Evolutionary conservation across 148 eudicot species (phyloP).

Genomic region (Rhododendron ferrugineum): DNA sequence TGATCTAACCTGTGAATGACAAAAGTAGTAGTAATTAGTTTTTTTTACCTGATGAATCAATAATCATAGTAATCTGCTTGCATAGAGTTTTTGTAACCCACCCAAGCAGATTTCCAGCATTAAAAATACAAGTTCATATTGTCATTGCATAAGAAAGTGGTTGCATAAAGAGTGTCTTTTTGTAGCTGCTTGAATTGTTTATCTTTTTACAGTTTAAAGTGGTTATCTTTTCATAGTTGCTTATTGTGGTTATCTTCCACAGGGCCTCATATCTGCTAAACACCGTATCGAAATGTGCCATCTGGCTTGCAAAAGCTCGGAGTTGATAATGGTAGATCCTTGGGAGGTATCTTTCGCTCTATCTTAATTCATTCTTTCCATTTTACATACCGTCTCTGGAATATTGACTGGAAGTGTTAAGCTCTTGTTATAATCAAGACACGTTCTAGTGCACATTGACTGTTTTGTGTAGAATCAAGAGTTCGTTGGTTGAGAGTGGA

Average conservation of each 20-base stretch:
- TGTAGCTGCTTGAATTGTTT: constrained; percentile 18
- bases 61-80: too few relatives aligned
- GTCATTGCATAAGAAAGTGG: not conserved
- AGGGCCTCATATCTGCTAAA: constrained; percentile 74
- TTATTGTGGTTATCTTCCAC: constrained; percentile 2
- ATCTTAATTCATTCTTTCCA: not conserved
- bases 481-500: constrained; percentile 30
- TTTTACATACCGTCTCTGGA: not conserved
- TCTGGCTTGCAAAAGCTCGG: constrained; percentile 76
- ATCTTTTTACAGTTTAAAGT: not conserved
- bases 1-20: too few relatives aligned
- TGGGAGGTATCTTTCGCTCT: constrained; percentile 69
- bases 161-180: not conserved
- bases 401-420: not conserved
- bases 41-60: too few relatives aligned
- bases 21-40: too few relatives aligned
- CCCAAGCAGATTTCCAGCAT: not conserved
- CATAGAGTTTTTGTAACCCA: not conserved
- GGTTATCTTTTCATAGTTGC: not conserved
- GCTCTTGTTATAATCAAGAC: constrained; percentile 37
- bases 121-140: not conserved
- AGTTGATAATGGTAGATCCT: constrained; percentile 78
- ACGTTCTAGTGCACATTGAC: constrained; percentile 73
- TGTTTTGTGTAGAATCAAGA: constrained; percentile 69
- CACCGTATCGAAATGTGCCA: constrained; percentile 79